These are phyloP conservation scores for Hymenoscyphus fructigenus DNA, from an alignment of 2,329 filamentous ascomycete species.

Conservation along the genomic window DNA sequence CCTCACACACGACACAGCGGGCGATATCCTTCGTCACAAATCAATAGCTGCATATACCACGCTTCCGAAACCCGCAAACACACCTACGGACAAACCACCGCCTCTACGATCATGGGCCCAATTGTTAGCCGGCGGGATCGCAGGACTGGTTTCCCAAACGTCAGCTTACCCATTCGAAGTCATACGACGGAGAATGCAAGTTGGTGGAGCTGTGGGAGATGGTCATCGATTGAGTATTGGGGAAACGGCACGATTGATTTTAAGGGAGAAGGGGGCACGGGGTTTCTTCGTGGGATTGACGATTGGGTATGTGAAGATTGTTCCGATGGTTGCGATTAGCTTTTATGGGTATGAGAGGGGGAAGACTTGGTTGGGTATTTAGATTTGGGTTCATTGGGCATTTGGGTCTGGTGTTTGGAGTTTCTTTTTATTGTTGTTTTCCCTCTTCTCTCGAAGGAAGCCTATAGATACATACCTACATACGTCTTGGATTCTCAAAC, in stretches of 20 bases:
- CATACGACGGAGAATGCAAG: conserved; percentile 90
- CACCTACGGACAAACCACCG: conserved; percentile 60
- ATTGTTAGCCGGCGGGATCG: conserved; percentile 77
- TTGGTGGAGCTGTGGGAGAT: conserved; percentile 90
- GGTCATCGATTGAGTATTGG: conserved; percentile 73
- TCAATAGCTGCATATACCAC: conserved; percentile 71
- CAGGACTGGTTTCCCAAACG: conserved; percentile 87
- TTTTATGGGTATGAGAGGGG: conserved; percentile 67
- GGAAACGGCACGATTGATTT: conserved; percentile 77
- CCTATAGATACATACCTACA: too few relatives aligned
- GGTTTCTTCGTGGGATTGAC: conserved; percentile 93
- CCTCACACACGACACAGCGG: conserved; percentile 87
- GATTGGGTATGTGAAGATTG: conserved; percentile 92
- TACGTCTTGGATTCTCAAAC: too few relatives aligned
- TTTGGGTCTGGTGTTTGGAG: not conserved
- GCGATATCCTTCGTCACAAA: conserved; percentile 76
- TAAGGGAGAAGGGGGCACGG: conserved; percentile 68
- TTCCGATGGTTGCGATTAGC: conserved; percentile 78
- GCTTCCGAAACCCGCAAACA: conserved; percentile 58
- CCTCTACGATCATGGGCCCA: conserved; percentile 85
- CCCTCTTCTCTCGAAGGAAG: not conserved
- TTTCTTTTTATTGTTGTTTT: not conserved
- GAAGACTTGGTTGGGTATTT: conserved; percentile 67
- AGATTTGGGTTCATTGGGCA: conserved; percentile 25
- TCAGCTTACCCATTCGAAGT: conserved; percentile 93